Conservation (phyloP, 352 stramenopile species). For the Globisporangium canariense region DNA sequence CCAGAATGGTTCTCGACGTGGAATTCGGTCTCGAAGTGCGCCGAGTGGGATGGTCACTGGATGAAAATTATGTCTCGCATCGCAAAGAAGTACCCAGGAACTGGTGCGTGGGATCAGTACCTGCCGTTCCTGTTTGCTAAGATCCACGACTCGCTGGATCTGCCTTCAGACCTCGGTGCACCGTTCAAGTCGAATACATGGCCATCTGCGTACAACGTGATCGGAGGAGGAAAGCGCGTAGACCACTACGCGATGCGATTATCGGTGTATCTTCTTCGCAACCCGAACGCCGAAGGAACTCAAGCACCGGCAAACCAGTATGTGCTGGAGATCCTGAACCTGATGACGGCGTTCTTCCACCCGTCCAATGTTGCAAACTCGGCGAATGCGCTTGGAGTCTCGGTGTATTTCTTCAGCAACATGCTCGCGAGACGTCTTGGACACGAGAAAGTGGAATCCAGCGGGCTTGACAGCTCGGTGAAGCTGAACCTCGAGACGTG, state of each 20-base stretch:
- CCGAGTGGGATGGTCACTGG: slow-evolving; percentile 72
- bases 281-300: slow-evolving; percentile 15
- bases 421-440: slow-evolving; percentile 50
- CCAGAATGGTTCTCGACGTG: slow-evolving; percentile 58
- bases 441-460: slow-evolving; percentile 33
- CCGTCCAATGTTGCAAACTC: slow-evolving; percentile 66
- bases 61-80: slow-evolving; percentile 69
- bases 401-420: slow-evolving; percentile 53
- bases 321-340: slow-evolving; percentile 51
- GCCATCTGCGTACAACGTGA: slow-evolving; percentile 40
- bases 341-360: slow-evolving; percentile 70
- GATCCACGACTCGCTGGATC: slow-evolving; percentile 49
- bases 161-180: slow-evolving; percentile 64
- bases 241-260: slow-evolving; percentile 53
- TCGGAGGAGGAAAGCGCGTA: slow-evolving; percentile 58
- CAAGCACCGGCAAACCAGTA: slow-evolving; percentile 34
- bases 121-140: slow-evolving; percentile 68
- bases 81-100: slow-evolving; percentile 41
- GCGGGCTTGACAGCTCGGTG: neutral
- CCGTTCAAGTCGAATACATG: slow-evolving; percentile 63
- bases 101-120: slow-evolving; percentile 26
- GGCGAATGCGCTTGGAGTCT: slow-evolving; percentile 47
- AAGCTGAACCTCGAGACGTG: slow-evolving; percentile 32
- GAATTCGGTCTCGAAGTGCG: slow-evolving; percentile 45
- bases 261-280: slow-evolving; percentile 47